Evolutionary conservation across 2,329 filamentous ascomycete genomes (phyloP).

Genomic region (Colletotrichum lupini): DNA sequence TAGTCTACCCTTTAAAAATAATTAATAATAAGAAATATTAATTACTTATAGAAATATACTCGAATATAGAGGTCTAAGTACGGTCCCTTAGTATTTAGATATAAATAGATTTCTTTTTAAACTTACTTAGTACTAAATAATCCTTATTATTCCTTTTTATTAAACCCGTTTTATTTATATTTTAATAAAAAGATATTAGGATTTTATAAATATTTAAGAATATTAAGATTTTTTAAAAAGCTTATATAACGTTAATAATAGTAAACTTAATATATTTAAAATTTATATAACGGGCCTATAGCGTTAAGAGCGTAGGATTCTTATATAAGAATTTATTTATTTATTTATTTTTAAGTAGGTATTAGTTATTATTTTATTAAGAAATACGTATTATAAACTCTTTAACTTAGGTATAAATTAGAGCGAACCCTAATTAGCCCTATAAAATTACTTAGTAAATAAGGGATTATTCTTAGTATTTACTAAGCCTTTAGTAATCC

Average conservation of each 20-base stretch:
- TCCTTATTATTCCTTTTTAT: constrained; percentile 10
- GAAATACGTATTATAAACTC: neutral
- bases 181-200: neutral
- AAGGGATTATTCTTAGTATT: neutral
- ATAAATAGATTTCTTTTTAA: constrained; percentile 8
- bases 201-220: no score
- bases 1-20: constrained; percentile 37
- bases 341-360: neutral
- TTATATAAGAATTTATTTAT: neutral
- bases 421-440: neutral
- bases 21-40: constrained; percentile 20
- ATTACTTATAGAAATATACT: constrained; percentile 35
- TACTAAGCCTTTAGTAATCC: constrained; percentile 13
- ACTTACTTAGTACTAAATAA: constrained; percentile 15
- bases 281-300: no score
- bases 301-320: neutral
- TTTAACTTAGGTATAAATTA: neutral
- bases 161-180: constrained; percentile 32
- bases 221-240: no score
- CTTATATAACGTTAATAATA: no score
- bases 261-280: no score
- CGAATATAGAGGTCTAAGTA: constrained; percentile 36
- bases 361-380: accelerated
- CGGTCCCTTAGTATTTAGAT: constrained; percentile 26
- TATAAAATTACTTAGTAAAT: neutral